Evolutionary conservation across 106 monocot species (phyloP), one percentile per base, ranked within the genome.

Genomic region (Dactylorhiza incarnata): DNA sequence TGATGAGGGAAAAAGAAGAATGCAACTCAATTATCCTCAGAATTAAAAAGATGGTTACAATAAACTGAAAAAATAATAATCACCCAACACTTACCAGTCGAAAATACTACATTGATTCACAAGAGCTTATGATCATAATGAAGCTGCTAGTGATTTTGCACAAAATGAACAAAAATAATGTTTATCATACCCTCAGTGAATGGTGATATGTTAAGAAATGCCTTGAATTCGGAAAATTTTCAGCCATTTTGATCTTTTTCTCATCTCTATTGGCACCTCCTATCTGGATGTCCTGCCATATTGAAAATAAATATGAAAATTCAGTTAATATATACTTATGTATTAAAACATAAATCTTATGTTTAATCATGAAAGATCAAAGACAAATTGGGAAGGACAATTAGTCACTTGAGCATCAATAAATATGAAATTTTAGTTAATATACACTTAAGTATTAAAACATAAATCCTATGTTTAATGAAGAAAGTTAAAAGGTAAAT

Each of bases 191-290:
- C 92, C 95, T 83, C 26, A 95, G 55, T 65, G 95, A 96, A 79
- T 96, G 95, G 20, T 80, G 85, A 69, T 96, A 93, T 9, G 95
- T 91, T 13, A 96, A 70, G 75, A 90, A 96, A 85, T 96, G 95
- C 72, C 54, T 85, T 6, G 95, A 93, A 78, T 96, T 93, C 7
- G 93, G 95, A 77, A 85, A 96, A 45, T 90, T 45, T 51, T 70
- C 56, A 13, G 95, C 88, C 95, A 90, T 96, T 81, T 91, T 67
- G 69, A 96, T 93, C 49, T 89, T 96, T 63, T 85, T 88, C 76
- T 90, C 92, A 81, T 96, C 95, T 55, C 95, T 81, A 52, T 89
- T 93, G 61, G 82, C 95, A 67, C 95, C 95, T 85, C 88, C 82
- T 71, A 93, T 20, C 81, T 93, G 95, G 75, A 96, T 96, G 71